Base-by-base conservation (phyloP, 106 monocot species). In the Acorus calamus region DNA sequence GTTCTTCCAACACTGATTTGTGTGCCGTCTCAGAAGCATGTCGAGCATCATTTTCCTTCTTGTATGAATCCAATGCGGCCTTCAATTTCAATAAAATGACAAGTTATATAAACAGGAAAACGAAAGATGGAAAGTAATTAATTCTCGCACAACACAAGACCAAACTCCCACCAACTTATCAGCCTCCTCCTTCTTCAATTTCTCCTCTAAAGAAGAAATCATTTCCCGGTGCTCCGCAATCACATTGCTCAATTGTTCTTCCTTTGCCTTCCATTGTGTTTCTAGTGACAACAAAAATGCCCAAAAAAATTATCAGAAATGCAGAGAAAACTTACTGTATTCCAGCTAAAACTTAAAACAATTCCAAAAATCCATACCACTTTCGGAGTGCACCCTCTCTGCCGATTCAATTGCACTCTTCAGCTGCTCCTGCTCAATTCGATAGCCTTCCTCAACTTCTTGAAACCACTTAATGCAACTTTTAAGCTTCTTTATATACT, bases 401-500 rank as follows among this genome's bases (percentile, higher is more conserved):
- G 77, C 80, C 28, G 59, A 65, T 47, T 83, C 71, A 5, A 80
- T 50, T 52, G 65, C 57, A 11, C 49, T 58, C 5, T 57, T 60
- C 47, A 85, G 73, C 62, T 79, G 78, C 46, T 83, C 82, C 44
- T 69, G 65, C 64, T 88, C 92, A 0, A 50, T 59, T 7, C 72
- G 44, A 55, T 84, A 71, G 9, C 76, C 77, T 66, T 94, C 89
- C 65, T 86, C 83, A 2, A 72, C 67, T 2, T 84, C 84, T 66
- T 70, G 68, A 42, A 68, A 78, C 94, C 89, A 94, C 52, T 61
- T 78, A 13, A 87, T 74, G 60, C 94, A 94, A 9, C 52, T 55
- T 65, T 81, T 86, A 5, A 90, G 72, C 69, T 83, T 94, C 68
- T 82, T 87, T 8, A 94, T 94, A 65, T 80, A 84, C 61, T 94